phyloP scores from a whole-genome alignment of 345 rosid genomes.

The Pugionium cornutum region DNA sequence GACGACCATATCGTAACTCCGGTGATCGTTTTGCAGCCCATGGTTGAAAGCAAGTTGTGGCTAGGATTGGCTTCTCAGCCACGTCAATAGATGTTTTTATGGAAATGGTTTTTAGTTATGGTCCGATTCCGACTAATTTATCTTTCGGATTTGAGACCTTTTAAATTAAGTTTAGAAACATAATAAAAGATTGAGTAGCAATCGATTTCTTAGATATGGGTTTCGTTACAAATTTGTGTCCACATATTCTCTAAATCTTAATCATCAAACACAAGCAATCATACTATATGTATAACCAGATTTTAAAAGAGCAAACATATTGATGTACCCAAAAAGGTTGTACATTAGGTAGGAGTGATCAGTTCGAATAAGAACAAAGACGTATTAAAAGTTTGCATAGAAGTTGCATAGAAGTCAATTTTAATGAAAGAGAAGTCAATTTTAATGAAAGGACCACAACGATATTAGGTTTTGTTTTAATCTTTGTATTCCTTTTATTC shows the following conservation, averaged over 20 bases:
- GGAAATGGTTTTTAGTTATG: not conserved
- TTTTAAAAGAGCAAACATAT: too few species aligned
- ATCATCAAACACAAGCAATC: slow-evolving; percentile 1
- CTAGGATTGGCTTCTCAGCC: slow-evolving; percentile 1
- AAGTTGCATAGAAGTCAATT: not conserved
- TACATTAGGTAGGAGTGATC: slow-evolving; percentile 21
- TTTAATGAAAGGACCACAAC: slow-evolving; percentile 34
- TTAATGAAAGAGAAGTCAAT: slow-evolving; percentile 7
- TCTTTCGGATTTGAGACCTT: too few species aligned
- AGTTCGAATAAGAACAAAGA: slow-evolving; percentile 29
- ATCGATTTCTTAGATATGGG: not conserved
- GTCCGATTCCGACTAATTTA: too few species aligned
- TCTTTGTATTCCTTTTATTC: not conserved
- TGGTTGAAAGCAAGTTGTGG: slow-evolving; percentile 12
- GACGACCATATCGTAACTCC: slow-evolving; percentile 9
- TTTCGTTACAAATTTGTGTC: not conserved
- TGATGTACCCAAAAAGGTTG: not conserved
- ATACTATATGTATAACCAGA: too few species aligned
- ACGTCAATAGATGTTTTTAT: not conserved
- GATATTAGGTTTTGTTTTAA: slow-evolving; percentile 33
- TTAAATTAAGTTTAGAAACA: too few species aligned
- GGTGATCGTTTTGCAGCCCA: not conserved
- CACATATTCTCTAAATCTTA: too few species aligned
- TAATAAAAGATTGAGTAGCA: too few species aligned
- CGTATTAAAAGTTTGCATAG: slow-evolving; percentile 22